Conservation (phyloP, 2,329 filamentous ascomycete species). For the Penicillium sp. region DNA sequence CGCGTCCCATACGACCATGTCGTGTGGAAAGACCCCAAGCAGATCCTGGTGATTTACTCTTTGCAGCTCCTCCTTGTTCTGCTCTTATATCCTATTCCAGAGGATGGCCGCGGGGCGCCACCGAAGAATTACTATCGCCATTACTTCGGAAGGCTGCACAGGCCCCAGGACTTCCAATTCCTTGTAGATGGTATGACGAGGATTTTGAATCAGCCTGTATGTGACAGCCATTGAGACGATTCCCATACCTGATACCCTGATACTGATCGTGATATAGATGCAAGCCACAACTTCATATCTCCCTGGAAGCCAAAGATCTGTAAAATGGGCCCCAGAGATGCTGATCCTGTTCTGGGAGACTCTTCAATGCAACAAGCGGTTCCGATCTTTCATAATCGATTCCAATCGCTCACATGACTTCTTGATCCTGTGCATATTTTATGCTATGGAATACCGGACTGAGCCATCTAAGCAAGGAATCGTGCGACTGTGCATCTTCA, state of each 20-base stretch:
- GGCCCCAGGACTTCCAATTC: conserved; percentile 97
- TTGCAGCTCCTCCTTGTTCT: conserved; percentile 86
- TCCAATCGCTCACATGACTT: conserved; percentile 94
- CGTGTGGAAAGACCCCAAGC: conserved; percentile 87
- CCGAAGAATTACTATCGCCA: conserved; percentile 93
- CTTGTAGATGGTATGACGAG: conserved; percentile 92
- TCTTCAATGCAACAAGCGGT: conserved; percentile 95
- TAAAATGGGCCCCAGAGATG: conserved; percentile 91
- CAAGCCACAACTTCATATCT: conserved; percentile 88
- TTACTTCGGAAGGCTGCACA: conserved; percentile 85
- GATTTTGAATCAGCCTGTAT: conserved; percentile 81
- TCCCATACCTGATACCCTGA: background rate
- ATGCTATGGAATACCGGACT: conserved; percentile 84
- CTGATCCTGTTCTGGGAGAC: conserved; percentile 98
- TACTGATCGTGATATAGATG: conserved; percentile 53
- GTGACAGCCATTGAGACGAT: conserved; percentile 13
- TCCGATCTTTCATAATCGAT: conserved; percentile 94
- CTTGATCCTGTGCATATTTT: conserved; percentile 85
- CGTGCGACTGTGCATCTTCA: conserved; percentile 95
- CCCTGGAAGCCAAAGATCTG: conserved; percentile 76
- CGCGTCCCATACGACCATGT: conserved; percentile 91
- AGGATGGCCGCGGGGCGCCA: conserved; percentile 64
- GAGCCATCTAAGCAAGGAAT: conserved; percentile 88
- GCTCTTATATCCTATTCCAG: conserved; percentile 84
- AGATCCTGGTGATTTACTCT: conserved; percentile 87